Conservation (phyloP, 2,329 filamentous ascomycete species). For the Hypoxylon sp. region DNA sequence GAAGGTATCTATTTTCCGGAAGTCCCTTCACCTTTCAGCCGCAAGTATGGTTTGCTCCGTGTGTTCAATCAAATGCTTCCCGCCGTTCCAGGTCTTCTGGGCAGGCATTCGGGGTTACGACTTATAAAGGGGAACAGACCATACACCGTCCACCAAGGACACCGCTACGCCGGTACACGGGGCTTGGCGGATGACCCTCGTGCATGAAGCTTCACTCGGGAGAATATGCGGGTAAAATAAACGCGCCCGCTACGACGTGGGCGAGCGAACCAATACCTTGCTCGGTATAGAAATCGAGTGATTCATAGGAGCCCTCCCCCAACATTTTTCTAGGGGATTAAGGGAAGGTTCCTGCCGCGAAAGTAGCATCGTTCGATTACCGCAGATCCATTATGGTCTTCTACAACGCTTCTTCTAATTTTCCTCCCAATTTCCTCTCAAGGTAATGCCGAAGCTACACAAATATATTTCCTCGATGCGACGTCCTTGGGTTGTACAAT, state of each 20-base stretch:
- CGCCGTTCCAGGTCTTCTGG: constrained; percentile 10
- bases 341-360: too few relatives aligned
- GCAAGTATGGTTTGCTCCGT: constrained; percentile 14
- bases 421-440: background rate
- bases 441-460: constrained; percentile 20
- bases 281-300: constrained; percentile 30
- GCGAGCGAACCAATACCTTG: constrained; percentile 29
- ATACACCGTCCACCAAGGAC: constrained; percentile 15
- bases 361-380: constrained; percentile 31
- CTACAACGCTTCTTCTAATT: constrained; percentile 14
- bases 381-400: constrained; percentile 21
- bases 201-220: constrained; percentile 31
- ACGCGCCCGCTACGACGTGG: constrained; percentile 27
- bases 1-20: constrained; percentile 9
- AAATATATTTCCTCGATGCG: constrained; percentile 26
- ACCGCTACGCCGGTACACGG: constrained; percentile 30
- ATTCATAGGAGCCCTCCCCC: constrained; percentile 26
- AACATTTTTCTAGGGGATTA: constrained; percentile 7
- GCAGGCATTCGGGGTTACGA: constrained; percentile 8
- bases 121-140: constrained; percentile 28
- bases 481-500: constrained; percentile 24
- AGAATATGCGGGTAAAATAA: constrained; percentile 39
- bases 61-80: constrained; percentile 17
- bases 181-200: constrained; percentile 30
- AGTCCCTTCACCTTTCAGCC: constrained; percentile 19